Percentiles rank a stretch among this genome's conserved stretches.
Conservation (phyloP, 2,329 filamentous ascomycete species). For the Penicillium sp. region DNA sequence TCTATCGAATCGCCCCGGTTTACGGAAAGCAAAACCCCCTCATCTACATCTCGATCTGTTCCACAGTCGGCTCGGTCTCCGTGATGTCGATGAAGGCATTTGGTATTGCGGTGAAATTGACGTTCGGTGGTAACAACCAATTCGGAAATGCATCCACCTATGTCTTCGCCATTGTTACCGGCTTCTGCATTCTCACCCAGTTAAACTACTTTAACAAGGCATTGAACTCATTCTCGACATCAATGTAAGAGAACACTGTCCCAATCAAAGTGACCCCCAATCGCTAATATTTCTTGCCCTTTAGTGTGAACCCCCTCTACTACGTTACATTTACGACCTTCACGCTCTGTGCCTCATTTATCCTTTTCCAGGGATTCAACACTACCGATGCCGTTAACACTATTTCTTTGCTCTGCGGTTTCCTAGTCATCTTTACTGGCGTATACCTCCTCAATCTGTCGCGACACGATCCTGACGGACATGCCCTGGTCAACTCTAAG, state of each 20-base stretch:
- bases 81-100: constrained; percentile 99
- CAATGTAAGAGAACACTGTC: constrained; percentile 68
- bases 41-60: constrained; percentile 96
- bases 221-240: constrained; percentile 91
- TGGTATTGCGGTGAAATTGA: constrained; percentile 94
- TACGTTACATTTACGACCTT: constrained; percentile 97
- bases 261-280: neutral
- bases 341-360: constrained; percentile 90
- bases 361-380: constrained; percentile 94
- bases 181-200: constrained; percentile 93
- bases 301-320: constrained; percentile 89
- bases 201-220: constrained; percentile 99
- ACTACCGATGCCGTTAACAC: constrained; percentile 90
- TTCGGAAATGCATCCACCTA: constrained; percentile 95
- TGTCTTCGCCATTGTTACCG: constrained; percentile 90
- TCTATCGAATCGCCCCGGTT: constrained; percentile 85
- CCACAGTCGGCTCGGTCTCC: constrained; percentile 91
- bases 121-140: constrained; percentile 89
- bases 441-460: constrained; percentile 97
- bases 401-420: constrained; percentile 86
- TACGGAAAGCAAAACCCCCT: constrained; percentile 95
- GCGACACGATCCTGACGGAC: constrained; percentile 81
- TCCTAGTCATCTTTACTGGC: constrained; percentile 90
- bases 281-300: constrained; percentile 1
- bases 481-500: constrained; percentile 61